These are phyloP conservation scores for Chrysanthemum makinoi DNA, from an alignment of 129 eudicot species.

Conservation along the genomic window DNA sequence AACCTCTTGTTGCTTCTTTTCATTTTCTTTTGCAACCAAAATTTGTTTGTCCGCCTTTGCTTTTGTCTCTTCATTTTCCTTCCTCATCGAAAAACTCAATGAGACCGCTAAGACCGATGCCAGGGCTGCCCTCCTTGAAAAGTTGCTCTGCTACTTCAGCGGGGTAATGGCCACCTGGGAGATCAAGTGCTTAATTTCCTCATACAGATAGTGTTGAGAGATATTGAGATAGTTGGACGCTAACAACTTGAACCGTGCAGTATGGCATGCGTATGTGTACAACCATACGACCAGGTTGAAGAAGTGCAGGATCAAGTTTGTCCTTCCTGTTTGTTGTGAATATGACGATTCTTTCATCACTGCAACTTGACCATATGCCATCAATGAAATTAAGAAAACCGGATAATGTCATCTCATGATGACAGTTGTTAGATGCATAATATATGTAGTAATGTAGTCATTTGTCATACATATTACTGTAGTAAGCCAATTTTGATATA, in stretches of 20 bases:
- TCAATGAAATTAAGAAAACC: constrained; percentile 66
- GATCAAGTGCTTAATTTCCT: constrained; percentile 41
- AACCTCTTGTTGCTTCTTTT: constrained; percentile 21
- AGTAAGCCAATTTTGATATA: too few relatives aligned
- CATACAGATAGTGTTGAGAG: constrained; percentile 23
- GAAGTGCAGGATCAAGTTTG: constrained; percentile 58
- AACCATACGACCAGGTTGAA: constrained; percentile 74
- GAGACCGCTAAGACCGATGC: constrained; percentile 48
- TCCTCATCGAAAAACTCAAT: constrained; percentile 35
- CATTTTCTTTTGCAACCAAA: constrained; percentile 2
- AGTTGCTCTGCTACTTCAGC: constrained; percentile 71
- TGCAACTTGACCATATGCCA: constrained; percentile 76
- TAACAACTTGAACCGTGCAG: constrained; percentile 48
- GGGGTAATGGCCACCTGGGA: constrained; percentile 40
- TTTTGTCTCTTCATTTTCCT: constrained; percentile 17
- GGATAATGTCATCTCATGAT: constrained; percentile 48
- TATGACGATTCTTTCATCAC: constrained; percentile 61
- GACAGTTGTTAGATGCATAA: too few relatives aligned
- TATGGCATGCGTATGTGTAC: constrained; percentile 71
- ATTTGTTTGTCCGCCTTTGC: neutral
- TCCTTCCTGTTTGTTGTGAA: constrained; percentile 71
- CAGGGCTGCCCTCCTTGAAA: constrained; percentile 49
- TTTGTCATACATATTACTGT: too few relatives aligned
- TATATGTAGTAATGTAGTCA: too few relatives aligned
- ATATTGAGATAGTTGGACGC: constrained; percentile 57